Base-by-base conservation (phyloP, 2,329 filamentous ascomycete species). In the Alternaria angustiovoidea region DNA sequence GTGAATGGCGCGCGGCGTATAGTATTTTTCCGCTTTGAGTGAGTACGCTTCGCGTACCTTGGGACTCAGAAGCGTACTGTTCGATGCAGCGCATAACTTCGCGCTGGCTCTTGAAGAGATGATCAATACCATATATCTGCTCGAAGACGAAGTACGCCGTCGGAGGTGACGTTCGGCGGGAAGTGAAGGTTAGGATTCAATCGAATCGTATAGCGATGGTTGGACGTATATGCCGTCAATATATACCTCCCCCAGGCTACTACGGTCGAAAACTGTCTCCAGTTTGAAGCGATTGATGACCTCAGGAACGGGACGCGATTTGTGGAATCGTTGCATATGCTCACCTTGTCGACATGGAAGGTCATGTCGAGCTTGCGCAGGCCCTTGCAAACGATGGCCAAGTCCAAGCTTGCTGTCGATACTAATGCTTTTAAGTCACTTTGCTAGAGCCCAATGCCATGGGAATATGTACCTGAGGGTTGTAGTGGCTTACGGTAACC, bases 61-160 rank as follows among this genome's bases (percentile, higher is more conserved):
- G 8, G 41, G 6, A 18, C 53, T 43, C 7, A 57, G 26, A 7
- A 61, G 18, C 24, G 2, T 7, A 24, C 24, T 22, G 26, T 48
- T 48, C 20, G 14, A 3, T 22, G 24, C 43, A 32, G 26, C 42
- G 14, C 20, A 59, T 18, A 9, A 14, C 54, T 26, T n/a, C 24
- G 20, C 16, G 30, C 6, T 58, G 42, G 18, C 54, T 49, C 16
- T 30, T 18, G 14, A 6, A 59, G 9, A 41, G 5, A 36, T 54
- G 49, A 14, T 57, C 43, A 2, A 59, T 6, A 3, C 59, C 49
- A 16, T 24, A 24, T 2, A 62, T 44, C 18, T 57, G 55, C 18
- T 62, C 51, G 39, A 62, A 62, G 5, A 62, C 28, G 12, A 30
- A 53, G n/a, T 51, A 47, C 12, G 49, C 49, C 54, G 47, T 58